Evolutionary conservation across 495 filamentous ascomycete species (phyloP), one percentile per base, ranked within the genome.

Genomic region (Chaetomium fimeti): DNA sequence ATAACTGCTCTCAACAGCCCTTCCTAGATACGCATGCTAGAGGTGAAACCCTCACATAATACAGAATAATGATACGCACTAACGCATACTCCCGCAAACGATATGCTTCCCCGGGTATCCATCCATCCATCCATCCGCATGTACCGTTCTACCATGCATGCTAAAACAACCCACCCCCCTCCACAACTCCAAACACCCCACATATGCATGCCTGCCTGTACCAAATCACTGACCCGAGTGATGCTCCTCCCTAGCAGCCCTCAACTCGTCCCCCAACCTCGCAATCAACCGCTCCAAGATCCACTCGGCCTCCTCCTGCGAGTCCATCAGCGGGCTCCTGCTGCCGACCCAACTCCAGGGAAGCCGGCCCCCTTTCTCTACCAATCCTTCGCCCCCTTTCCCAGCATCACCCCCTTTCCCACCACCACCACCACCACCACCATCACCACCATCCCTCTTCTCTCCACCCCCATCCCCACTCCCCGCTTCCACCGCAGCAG

Each of bases 261-360:
- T 78, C 63, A 89, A 72, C 72, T 85, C 84, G 36, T 79, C 75
- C 24, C 82, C 78, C 62, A 92, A 66, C 61, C 74, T 80, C 58
- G 78, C 75, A 47, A 81, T 82, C 60, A 92, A 72, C 66, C 82
- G 81, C 66, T 88, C 85, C 27, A 96, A 71, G 29, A 96, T 83
- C 92, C 92, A 96, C 72, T 92, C 86, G 11, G 90, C 80, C 72
- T 96, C 92, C 58, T 79, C 83, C 67, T 87, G 85, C 9, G 81
- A 81, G 5, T 89, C 87, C 81, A 95, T 86, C 52, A 95, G 74
- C 12, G 91, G 91, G 66, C 85, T 89, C 20, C 82, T 77, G 56
- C 84, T 80, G 8, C 88, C 87, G 9, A 95, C 77, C 92, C 92
- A 96, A 49, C 87, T 90, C 90, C 91, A 93, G 55, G 61, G 40